Conservation (phyloP, 108 stramenopile genomes). For the Nannochloropsis gaditana region DNA sequence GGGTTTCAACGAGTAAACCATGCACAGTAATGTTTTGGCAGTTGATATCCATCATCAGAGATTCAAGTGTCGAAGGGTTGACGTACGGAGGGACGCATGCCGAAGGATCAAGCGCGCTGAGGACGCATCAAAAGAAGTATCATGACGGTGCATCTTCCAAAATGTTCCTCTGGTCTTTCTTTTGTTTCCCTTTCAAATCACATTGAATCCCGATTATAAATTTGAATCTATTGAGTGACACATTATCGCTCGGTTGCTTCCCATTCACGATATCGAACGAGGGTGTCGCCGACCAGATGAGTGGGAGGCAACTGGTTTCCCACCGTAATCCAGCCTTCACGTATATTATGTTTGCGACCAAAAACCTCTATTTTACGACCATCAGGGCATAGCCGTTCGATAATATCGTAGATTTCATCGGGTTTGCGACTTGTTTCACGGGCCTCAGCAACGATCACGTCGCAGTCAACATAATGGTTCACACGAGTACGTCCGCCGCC, state of each 20-base stretch:
- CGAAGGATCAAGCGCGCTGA: too few relatives aligned
- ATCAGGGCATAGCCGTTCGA: not conserved
- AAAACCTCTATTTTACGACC: slow-evolving; percentile 14
- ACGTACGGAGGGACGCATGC: too few relatives aligned
- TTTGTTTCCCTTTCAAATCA: too few relatives aligned
- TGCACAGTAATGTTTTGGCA: too few relatives aligned
- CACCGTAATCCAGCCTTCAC: slow-evolving; percentile 5
- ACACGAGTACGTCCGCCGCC: not conserved
- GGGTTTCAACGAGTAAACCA: too few relatives aligned
- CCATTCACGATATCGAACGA: not conserved
- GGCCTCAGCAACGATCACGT: not conserved
- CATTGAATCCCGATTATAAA: too few relatives aligned
- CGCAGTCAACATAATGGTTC: slow-evolving; percentile 5
- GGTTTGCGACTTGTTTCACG: slow-evolving; percentile 4
- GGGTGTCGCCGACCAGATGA: not conserved
- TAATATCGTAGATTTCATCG: slow-evolving; percentile 14
- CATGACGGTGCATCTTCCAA: too few relatives aligned
- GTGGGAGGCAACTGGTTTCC: not conserved
- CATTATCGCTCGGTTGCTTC: not conserved
- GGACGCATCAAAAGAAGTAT: too few relatives aligned
- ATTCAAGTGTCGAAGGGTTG: too few relatives aligned
- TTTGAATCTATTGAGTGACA: too few relatives aligned
- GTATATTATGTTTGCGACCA: not conserved
- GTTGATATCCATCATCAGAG: too few relatives aligned
- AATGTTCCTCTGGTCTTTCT: too few relatives aligned